Percentiles rank a stretch among this genome's conserved stretches.
Conservation (phyloP, 2,329 filamentous ascomycete species). For the Pestalotiopsis sp. region DNA sequence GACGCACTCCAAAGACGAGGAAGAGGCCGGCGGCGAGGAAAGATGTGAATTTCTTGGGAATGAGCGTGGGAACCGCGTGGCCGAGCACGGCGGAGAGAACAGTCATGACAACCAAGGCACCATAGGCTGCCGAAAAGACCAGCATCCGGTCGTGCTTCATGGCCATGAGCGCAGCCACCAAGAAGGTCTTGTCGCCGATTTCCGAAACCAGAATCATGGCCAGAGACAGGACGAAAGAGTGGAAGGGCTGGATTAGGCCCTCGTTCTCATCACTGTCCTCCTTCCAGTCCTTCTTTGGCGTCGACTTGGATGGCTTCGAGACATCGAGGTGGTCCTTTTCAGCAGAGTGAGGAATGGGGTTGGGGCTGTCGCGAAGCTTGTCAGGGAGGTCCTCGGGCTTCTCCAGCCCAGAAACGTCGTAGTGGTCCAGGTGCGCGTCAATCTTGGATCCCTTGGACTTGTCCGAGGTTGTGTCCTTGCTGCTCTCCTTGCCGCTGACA, state of each 20-base stretch:
- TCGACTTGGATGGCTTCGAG: conserved; percentile 39
- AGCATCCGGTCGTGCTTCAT: conserved; percentile 96
- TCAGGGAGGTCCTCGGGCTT: conserved; percentile 82
- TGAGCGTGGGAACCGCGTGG: conserved; percentile 86
- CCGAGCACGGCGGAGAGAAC: conserved; percentile 90
- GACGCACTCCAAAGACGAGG: conserved; percentile 82
- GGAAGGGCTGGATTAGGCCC: conserved; percentile 75
- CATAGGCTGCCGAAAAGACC: conserved; percentile 94
- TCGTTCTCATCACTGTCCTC: conserved; percentile 48
- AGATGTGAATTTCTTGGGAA: conserved; percentile 89
- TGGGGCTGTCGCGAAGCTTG: conserved; percentile 74
- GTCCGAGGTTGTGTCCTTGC: conserved; percentile 44
- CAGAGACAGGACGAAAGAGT: conserved; percentile 89
- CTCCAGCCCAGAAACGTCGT: conserved; percentile 59
- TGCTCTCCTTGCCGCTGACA: conserved; percentile 40
- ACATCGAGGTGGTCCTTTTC: conserved; percentile 67
- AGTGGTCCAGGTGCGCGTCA: conserved; percentile 23
- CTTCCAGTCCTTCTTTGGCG: conserved; percentile 32
- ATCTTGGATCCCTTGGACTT: conserved; percentile 42
- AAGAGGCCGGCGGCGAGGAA: conserved; percentile 85
- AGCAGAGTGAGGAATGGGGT: conserved; percentile 67
- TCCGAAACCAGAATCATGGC: conserved; percentile 98
- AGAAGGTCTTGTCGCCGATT: conserved; percentile 97
- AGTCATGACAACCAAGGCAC: conserved; percentile 91
- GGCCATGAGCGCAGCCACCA: conserved; percentile 96